A percentile compares a stretch with the other conserved stretches of the same genome.
These are phyloP conservation scores for Akanthomyces uredinophilus DNA, from an alignment of 2,329 filamentous ascomycete genomes.

Conservation along the genomic window DNA sequence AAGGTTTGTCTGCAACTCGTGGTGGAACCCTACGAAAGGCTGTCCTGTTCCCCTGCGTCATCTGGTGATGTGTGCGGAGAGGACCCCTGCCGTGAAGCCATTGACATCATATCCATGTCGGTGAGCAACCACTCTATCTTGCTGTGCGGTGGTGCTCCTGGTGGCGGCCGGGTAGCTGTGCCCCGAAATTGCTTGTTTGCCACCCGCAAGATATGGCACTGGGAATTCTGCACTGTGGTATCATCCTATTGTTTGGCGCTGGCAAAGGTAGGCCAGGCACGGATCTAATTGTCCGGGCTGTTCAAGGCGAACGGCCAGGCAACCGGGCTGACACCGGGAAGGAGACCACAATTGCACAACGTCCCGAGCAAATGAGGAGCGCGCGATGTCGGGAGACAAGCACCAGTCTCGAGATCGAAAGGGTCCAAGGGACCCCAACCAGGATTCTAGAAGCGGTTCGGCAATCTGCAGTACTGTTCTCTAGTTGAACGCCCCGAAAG, in stretches of 20 bases:
- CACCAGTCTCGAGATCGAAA: neutral
- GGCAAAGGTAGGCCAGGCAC: no score
- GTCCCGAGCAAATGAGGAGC: neutral
- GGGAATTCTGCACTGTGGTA: neutral
- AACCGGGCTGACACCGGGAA: neutral
- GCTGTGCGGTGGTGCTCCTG: neutral
- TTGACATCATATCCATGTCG: conserved; percentile 11
- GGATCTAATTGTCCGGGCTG: neutral
- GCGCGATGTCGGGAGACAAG: neutral
- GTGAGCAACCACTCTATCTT: neutral
- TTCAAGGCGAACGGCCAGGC: neutral
- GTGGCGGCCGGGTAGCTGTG: neutral
- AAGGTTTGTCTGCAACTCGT: neutral
- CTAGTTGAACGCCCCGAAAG: neutral
- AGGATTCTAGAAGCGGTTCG: conserved; percentile 2
- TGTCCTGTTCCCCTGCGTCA: neutral
- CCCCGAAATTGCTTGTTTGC: neutral
- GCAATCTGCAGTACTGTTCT: neutral
- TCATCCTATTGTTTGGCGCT: no score
- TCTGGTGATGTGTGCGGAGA: neutral
- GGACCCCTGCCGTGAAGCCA: neutral
- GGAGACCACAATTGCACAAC: neutral
- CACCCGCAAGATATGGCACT: neutral
- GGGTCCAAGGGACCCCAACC: neutral
- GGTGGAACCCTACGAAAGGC: neutral